Base-by-base conservation (phyloP, 805 yeast species). In the Candida mattraensis region DNA sequence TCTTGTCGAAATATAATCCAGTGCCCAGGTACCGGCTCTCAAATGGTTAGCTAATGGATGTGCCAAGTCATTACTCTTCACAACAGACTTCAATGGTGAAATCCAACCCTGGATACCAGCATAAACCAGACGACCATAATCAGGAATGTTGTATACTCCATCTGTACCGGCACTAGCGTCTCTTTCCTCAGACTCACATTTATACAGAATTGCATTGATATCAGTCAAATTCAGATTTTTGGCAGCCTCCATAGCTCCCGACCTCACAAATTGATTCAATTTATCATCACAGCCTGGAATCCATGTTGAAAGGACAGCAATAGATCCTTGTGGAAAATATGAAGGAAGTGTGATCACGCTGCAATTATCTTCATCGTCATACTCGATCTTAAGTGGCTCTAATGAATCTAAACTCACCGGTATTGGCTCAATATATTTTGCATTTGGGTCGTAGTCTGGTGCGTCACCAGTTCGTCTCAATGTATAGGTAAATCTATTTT, bases 81-180 rank as follows among this genome's bases (percentile, higher is more conserved):
- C 80, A 2, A 87, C 73, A 18, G 66, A 57, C 38, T 76, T 71
- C 46, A 91, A 60, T 1, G 79, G 81, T 0, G 87, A 69, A 29
- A 80, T 75, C 95, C 96, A 91, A 1, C 99, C 98, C 59, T 87
- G 94, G 15, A 93, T 64, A 8, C 99, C 99, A 25, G 96, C 89
- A 60, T 87, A 91, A 0, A 79, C 83, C 29, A 89, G 64, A 11
- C 67, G 66, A 0, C 97, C 97, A 58, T 72, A 66, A 19, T 72
- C 67, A 1, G 98, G 97, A 30, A 91, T 69, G 31, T 63, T 58
- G 61, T 93, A 91, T 0, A 75, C 75, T 7, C 96, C 96, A 28
- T 73, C 80, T 7, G 59, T 50, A 5, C 95, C 95, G 15, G 62
- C 72, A 47, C 89, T 77, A 9, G 78, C 74, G 54, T 89, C 96